Conservation (phyloP, 2,329 filamentous ascomycete species). For the Sporothrix pseudoabietina region DNA sequence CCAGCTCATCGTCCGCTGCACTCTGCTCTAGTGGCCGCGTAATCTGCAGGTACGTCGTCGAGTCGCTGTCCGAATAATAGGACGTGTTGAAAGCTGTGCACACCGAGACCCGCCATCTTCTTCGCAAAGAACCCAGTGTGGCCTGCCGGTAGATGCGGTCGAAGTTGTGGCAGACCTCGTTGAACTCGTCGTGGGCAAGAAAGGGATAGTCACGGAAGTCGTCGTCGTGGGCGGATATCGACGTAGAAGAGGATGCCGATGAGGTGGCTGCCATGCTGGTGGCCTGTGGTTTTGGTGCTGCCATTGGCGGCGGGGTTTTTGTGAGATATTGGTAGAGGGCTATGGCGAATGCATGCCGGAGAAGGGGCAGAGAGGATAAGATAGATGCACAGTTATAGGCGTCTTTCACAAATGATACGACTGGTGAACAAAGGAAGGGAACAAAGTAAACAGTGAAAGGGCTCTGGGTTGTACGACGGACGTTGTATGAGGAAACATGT, state of each 20-base stretch:
- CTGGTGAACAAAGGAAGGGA: background rate
- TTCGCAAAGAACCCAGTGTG: conserved; percentile 57
- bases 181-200: conserved; percentile 63
- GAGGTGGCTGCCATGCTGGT: background rate
- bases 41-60: conserved; percentile 59
- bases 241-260: background rate
- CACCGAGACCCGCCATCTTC: conserved; percentile 57
- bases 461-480: background rate
- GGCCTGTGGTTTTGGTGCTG: too few relatives aligned
- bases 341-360: conserved; percentile 18
- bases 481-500: background rate
- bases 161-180: conserved; percentile 64
- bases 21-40: conserved; percentile 54
- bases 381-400: too few relatives aligned
- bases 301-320: background rate
- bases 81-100: conserved; percentile 54
- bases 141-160: conserved; percentile 62
- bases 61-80: conserved; percentile 47
- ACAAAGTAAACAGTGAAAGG: background rate
- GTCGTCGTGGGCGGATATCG: conserved; percentile 33
- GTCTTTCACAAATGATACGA: background rate
- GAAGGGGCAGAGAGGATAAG: background rate
- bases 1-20: conserved; percentile 46
- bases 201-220: conserved; percentile 61
- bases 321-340: background rate